Percentiles rank a stretch among this genome's conserved stretches.
Conservation (phyloP, 352 stramenopile genomes). For the Pythium angustatum region DNA sequence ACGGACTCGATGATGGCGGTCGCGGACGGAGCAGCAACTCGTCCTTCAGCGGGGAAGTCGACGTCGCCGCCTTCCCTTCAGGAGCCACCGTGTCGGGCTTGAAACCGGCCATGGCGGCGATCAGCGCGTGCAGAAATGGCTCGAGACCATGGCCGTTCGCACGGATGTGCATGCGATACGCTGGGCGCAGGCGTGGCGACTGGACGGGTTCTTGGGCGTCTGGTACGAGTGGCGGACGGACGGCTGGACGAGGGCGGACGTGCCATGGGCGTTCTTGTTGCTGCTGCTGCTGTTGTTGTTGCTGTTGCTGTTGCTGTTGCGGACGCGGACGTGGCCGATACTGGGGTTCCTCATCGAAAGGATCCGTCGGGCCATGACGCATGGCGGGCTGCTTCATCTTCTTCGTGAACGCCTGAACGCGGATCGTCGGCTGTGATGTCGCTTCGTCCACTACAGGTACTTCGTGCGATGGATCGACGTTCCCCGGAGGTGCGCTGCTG, state of each 20-base stretch:
- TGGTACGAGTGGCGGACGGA: too few species aligned
- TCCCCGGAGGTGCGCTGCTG: not conserved
- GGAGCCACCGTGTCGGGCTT: not conserved
- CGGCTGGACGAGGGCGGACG: too few species aligned
- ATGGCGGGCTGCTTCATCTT: not conserved
- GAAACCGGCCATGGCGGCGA: conserved; percentile 6
- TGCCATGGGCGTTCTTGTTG: too few species aligned
- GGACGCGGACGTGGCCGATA: too few species aligned
- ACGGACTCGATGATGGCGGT: too few species aligned
- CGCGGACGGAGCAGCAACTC: too few species aligned
- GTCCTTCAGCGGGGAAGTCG: too few species aligned
- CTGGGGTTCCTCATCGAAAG: too few species aligned
- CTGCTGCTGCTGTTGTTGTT: too few species aligned
- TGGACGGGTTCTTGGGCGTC: too few species aligned
- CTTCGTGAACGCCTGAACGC: not conserved
- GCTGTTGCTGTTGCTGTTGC: too few species aligned
- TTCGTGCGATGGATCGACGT: not conserved
- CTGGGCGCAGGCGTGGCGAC: not conserved
- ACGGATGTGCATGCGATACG: conserved; percentile 21
- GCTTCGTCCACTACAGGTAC: not conserved
- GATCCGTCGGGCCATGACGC: too few species aligned
- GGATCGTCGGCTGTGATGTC: not conserved
- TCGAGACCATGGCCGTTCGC: conserved; percentile 20
- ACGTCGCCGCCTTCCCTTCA: not conserved
- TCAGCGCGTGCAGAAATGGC: conserved; percentile 16